A percentile compares a stretch with the other conserved stretches of the same genome.
phyloP scores from a whole-genome alignment of 371 early-diverging fungal species.

The Mortierella sp. region DNA sequence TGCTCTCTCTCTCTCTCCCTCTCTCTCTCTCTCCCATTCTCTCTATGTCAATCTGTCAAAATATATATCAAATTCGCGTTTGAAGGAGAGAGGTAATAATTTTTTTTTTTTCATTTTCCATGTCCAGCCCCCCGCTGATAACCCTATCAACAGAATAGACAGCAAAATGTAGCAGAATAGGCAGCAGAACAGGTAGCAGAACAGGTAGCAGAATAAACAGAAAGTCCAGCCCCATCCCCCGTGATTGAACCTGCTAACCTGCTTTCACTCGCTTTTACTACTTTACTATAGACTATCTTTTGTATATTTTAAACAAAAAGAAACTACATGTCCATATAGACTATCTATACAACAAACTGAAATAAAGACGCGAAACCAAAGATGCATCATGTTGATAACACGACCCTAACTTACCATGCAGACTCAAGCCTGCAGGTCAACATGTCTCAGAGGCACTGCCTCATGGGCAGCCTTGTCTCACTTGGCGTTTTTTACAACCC shows the following conservation, averaged over 20 bases:
- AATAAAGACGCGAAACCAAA: conserved; percentile 6
- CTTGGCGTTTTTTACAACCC: not conserved
- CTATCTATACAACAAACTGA: not conserved
- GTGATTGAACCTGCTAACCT: too few relatives aligned
- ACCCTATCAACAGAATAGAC: too few relatives aligned
- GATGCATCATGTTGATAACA: not conserved
- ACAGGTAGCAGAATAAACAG: not conserved
- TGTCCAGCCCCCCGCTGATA: not conserved
- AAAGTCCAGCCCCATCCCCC: not conserved
- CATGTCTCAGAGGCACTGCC: conserved; percentile 25
- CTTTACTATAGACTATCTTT: not conserved
- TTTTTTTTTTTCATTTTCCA: not conserved
- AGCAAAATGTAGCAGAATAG: not conserved
- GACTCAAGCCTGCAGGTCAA: conserved; percentile 1
- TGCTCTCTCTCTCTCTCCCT: not conserved
- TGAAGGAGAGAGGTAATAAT: not conserved
- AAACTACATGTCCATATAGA: not conserved
- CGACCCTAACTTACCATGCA: not conserved
- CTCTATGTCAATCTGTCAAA: not conserved
- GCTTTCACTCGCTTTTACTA: not conserved
- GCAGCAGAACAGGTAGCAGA: not conserved
- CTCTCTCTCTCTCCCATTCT: not conserved
- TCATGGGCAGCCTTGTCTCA: not conserved
- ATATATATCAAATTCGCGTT: not conserved
- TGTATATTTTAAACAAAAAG: not conserved